These are phyloP conservation scores for Fusarium sp. DNA, from an alignment of 2,329 filamentous ascomycete species.

Conservation along the genomic window DNA sequence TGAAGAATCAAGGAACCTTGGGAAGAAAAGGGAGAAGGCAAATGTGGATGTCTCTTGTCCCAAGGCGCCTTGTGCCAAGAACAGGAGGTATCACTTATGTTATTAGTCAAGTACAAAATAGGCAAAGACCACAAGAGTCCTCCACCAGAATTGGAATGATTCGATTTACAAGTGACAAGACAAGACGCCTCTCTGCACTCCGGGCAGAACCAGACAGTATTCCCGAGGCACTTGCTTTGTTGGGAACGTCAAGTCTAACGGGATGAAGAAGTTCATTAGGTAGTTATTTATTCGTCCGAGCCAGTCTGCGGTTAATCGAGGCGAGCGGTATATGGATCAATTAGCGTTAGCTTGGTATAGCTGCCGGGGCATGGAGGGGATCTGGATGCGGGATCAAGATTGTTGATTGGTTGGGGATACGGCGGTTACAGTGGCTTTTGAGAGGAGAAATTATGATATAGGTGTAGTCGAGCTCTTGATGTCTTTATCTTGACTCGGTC, in stretches of 20 bases:
- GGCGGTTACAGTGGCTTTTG: neutral
- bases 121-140: neutral
- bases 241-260: constrained; percentile 11
- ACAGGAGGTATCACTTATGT: neutral
- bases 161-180: neutral
- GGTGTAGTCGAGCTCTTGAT: neutral
- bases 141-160: constrained; percentile 1
- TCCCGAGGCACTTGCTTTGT: neutral
- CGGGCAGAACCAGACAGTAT: neutral
- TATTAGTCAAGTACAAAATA: neutral
- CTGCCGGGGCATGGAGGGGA: constrained; percentile 3
- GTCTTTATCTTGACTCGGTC: neutral
- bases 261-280: constrained; percentile 11
- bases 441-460: neutral
- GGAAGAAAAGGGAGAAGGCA: constrained; percentile 1
- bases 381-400: constrained; percentile 8
- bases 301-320: constrained; percentile 2
- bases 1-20: neutral
- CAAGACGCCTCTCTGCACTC: neutral
- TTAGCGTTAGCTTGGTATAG: constrained; percentile 4
- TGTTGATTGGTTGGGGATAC: constrained; percentile 14
- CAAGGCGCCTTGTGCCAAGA: neutral
- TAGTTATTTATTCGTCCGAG: constrained; percentile 3
- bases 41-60: constrained; percentile 6
- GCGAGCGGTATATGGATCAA: constrained; percentile 17